phyloP scores from a whole-genome alignment of 345 rosid genomes.

The Rhodamnia rubescens region DNA sequence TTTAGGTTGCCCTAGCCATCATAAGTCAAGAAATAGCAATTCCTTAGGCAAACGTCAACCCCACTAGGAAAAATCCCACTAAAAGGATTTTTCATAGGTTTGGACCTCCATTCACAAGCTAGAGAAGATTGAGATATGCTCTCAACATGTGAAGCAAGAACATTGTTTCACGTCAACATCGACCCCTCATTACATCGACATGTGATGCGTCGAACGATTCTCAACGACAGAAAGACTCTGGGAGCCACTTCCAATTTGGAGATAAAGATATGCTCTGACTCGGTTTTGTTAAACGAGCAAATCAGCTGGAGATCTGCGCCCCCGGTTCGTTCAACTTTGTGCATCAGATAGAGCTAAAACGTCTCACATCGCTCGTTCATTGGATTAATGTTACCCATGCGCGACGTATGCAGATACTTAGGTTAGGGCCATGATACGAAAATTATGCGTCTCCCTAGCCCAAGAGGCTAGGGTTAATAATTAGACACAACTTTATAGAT shows the following conservation, averaged over 20 bases:
- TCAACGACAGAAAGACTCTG: background rate
- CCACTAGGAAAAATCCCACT: background rate
- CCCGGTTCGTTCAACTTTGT: background rate
- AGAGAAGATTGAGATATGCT: slow-evolving; percentile 3
- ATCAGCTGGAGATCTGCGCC: background rate
- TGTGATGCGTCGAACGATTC: slow-evolving; percentile 18
- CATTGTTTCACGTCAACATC: slow-evolving; percentile 14
- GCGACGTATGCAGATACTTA: background rate
- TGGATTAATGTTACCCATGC: background rate
- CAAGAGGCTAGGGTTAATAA: background rate
- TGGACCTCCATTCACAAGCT: background rate
- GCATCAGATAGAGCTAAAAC: background rate
- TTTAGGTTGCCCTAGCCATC: background rate
- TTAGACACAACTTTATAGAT: background rate
- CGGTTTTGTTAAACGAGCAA: background rate
- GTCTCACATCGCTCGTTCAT: background rate
- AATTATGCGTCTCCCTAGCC: background rate
- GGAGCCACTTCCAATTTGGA: slow-evolving; percentile 1
- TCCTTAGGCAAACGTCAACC: background rate
- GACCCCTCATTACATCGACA: slow-evolving; percentile 1
- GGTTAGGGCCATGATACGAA: background rate
- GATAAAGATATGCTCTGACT: background rate
- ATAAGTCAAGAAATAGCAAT: background rate
- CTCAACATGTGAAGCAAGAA: slow-evolving; percentile 8
- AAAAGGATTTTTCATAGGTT: background rate